phyloP scores from a whole-genome alignment of 495 filamentous ascomycete genomes.

The Platismatia glauca region DNA sequence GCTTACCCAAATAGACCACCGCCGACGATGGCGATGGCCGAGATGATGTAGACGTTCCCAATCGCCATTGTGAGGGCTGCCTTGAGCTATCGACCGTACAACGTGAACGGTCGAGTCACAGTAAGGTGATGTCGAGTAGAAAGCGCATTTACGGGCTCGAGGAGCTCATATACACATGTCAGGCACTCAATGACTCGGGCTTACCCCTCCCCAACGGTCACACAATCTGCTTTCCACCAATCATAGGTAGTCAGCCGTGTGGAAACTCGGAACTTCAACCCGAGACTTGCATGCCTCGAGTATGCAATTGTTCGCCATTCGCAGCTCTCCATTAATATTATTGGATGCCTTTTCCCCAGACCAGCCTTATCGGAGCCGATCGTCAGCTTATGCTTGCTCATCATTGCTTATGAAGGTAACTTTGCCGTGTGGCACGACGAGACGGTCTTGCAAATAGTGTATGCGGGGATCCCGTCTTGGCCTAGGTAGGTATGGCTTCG shows the following conservation, averaged over 20 bases:
- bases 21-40: constrained; percentile 66
- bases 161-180: not conserved
- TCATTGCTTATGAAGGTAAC: not conserved
- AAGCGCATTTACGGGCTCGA: not conserved
- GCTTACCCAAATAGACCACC: constrained; percentile 61
- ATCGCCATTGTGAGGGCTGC: constrained; percentile 26
- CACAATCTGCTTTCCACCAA: not conserved
- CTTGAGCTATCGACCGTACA: not conserved
- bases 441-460: not conserved
- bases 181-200: not conserved
- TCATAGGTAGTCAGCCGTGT: not conserved
- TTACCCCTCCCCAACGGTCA: not conserved
- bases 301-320: not conserved
- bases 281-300: not conserved
- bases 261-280: not conserved
- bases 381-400: not conserved
- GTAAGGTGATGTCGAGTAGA: not conserved
- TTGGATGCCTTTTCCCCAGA: not conserved
- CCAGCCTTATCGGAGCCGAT: too few relatives aligned
- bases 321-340: too few relatives aligned
- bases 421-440: not conserved
- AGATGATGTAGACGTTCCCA: constrained; percentile 66
- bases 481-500: too few relatives aligned
- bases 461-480: not conserved
- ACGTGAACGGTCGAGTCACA: not conserved